These are phyloP conservation scores for Calonectria pseudoturangicola DNA, from an alignment of 2,329 filamentous ascomycete genomes.

Conservation along the genomic window DNA sequence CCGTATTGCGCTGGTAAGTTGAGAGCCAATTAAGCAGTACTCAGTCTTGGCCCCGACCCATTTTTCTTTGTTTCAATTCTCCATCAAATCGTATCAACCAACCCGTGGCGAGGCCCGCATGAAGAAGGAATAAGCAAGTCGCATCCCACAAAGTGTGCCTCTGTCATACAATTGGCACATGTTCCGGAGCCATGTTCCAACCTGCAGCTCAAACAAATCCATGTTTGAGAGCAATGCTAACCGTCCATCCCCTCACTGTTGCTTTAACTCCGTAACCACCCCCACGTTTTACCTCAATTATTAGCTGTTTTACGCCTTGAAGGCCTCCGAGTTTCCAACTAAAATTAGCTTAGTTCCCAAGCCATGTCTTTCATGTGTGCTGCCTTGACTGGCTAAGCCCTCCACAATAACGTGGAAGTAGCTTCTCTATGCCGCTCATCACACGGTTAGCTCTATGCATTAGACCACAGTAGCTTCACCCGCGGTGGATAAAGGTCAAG, in stretches of 20 bases:
- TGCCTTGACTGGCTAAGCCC: background rate
- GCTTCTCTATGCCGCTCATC: slow-evolving; percentile 10
- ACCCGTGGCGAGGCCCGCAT: slow-evolving; percentile 8
- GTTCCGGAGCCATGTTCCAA: background rate
- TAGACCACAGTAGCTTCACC: slow-evolving; percentile 24
- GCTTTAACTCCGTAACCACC: background rate
- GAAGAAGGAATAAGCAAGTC: slow-evolving; percentile 5
- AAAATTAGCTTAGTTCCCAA: background rate
- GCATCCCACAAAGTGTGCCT: background rate
- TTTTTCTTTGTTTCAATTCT: slow-evolving; percentile 14
- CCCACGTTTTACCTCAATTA: background rate
- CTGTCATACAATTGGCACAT: background rate
- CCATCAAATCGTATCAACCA: slow-evolving; percentile 19
- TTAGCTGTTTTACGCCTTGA: background rate
- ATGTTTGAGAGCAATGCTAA: background rate
- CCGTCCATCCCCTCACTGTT: background rate
- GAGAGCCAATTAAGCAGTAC: background rate
- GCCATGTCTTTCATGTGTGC: slow-evolving; percentile 19
- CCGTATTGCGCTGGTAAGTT: background rate
- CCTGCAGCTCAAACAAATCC: slow-evolving; percentile 18
- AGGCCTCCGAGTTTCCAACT: background rate
- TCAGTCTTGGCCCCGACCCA: background rate
- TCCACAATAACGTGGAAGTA: slow-evolving; percentile 20
- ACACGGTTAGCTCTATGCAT: slow-evolving; percentile 15
- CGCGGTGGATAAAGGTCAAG: slow-evolving; percentile 4